These are phyloP conservation scores for Thermothielavioides terrestris DNA, from an alignment of 495 filamentous ascomycete species.

Conservation along the genomic window DNA sequence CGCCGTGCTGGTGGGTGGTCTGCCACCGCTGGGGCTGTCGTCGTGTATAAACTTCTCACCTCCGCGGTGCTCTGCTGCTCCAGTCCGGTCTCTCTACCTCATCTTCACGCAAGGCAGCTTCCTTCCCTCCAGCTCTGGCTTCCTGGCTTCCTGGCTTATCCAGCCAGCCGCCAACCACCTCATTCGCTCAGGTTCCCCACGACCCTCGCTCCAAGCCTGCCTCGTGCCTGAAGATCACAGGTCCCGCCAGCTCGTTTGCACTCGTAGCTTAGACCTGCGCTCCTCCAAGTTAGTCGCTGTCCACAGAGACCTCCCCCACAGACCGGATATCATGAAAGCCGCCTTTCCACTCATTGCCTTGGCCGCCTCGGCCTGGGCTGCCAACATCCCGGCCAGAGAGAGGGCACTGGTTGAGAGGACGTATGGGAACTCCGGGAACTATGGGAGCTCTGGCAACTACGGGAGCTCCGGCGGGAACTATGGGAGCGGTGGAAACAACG, in stretches of 20 bases:
- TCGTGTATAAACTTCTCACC: slow-evolving; percentile 28
- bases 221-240: slow-evolving; percentile 8
- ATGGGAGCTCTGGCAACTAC: too few species aligned
- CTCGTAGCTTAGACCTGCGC: slow-evolving; percentile 18
- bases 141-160: slow-evolving; percentile 8
- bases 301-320: slow-evolving; percentile 1
- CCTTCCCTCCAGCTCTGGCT: too few species aligned
- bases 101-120: slow-evolving; percentile 18
- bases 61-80: slow-evolving; percentile 14
- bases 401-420: neutral
- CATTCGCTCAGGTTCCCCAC: slow-evolving; percentile 43
- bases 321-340: slow-evolving; percentile 37
- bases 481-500: slow-evolving; percentile 18
- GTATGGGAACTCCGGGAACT: neutral
- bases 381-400: slow-evolving; percentile 12
- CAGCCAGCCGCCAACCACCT: slow-evolving; percentile 34
- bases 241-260: slow-evolving; percentile 4
- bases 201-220: slow-evolving; percentile 16
- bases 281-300: slow-evolving; percentile 17
- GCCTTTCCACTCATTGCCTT: slow-evolving; percentile 32
- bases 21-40: too few species aligned
- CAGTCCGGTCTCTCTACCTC: slow-evolving; percentile 18
- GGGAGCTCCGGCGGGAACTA: too few species aligned
- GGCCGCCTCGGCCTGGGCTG: slow-evolving; percentile 32
- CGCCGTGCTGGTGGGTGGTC: neutral